Evolutionary conservation across 371 early-diverging fungal species (phyloP).

Genomic region (Chytridiales sp.): DNA sequence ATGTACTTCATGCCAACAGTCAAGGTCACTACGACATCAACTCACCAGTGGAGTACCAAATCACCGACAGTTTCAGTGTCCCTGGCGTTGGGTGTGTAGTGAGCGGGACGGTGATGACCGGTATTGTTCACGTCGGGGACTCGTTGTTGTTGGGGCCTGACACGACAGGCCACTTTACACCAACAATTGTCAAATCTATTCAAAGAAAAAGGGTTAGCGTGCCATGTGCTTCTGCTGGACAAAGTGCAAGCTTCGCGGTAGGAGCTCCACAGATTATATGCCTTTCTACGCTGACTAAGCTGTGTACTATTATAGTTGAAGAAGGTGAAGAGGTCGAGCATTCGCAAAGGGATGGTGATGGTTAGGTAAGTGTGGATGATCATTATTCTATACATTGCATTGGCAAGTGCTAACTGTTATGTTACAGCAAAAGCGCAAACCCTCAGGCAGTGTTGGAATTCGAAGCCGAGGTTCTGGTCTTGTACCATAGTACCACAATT

Average conservation of each 20-base stretch:
- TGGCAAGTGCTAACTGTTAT: conserved; percentile 18
- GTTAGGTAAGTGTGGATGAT: conserved; percentile 37
- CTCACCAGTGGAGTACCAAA: conserved; percentile 73
- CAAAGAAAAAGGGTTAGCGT: conserved; percentile 85
- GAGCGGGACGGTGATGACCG: conserved; percentile 77
- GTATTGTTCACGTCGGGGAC: conserved; percentile 79
- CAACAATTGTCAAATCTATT: conserved; percentile 78
- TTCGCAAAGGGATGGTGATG: conserved; percentile 91
- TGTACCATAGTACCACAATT: conserved; percentile 91
- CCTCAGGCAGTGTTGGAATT: conserved; percentile 73
- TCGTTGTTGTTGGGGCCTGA: conserved; percentile 86
- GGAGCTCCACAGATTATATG: too few species aligned
- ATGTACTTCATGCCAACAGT: conserved; percentile 67
- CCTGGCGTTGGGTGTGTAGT: conserved; percentile 62
- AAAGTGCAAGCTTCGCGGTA: conserved; percentile 81
- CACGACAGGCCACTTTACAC: conserved; percentile 70
- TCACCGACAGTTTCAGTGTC: conserved; percentile 87
- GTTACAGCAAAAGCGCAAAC: conserved; percentile 36
- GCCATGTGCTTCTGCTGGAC: conserved; percentile 77
- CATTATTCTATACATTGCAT: conserved; percentile 30
- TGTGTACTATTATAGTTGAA: too few species aligned
- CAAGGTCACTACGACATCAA: conserved; percentile 60
- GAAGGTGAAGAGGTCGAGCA: conserved; percentile 70
- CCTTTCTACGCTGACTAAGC: too few species aligned
- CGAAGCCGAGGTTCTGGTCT: conserved; percentile 86